Conservation (phyloP, 1,284 basidiomycete genomes). For the Ceratobasidium sp. region DNA sequence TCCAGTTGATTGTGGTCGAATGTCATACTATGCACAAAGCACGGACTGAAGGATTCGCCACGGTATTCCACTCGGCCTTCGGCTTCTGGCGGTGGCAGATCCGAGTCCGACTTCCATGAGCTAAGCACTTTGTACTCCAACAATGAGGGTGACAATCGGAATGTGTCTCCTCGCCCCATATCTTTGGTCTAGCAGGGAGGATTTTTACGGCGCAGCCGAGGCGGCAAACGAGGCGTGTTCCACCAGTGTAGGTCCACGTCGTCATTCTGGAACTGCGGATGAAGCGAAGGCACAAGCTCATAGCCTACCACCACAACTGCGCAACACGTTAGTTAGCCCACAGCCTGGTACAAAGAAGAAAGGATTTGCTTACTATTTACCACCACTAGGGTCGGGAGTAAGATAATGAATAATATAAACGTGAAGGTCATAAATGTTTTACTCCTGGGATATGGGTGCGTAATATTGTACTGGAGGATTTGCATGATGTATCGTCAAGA, state of each 20-base stretch:
- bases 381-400: slow-evolving; percentile 11
- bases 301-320: slow-evolving; percentile 15
- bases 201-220: slow-evolving; percentile 5
- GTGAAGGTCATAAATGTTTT: background rate
- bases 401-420: background rate
- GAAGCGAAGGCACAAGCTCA: slow-evolving; percentile 24
- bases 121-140: slow-evolving; percentile 37
- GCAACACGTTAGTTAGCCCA: background rate
- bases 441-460: slow-evolving; percentile 17
- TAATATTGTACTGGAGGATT: background rate
- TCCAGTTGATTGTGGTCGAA: slow-evolving; percentile 4
- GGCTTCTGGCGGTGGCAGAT: background rate
- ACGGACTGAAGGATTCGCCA: slow-evolving; percentile 1
- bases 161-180: slow-evolving; percentile 11
- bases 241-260: slow-evolving; percentile 18
- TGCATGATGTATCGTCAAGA: background rate
- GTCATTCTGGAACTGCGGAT: background rate
- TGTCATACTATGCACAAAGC: background rate
- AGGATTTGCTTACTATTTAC: slow-evolving; percentile 8
- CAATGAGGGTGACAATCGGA: slow-evolving; percentile 15
- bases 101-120: background rate
- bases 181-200: slow-evolving; percentile 22
- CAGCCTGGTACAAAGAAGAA: background rate
- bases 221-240: slow-evolving; percentile 2
- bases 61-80: slow-evolving; percentile 4